Conservation (phyloP, 2,329 filamentous ascomycete species). For the Aspergillus niger region DNA sequence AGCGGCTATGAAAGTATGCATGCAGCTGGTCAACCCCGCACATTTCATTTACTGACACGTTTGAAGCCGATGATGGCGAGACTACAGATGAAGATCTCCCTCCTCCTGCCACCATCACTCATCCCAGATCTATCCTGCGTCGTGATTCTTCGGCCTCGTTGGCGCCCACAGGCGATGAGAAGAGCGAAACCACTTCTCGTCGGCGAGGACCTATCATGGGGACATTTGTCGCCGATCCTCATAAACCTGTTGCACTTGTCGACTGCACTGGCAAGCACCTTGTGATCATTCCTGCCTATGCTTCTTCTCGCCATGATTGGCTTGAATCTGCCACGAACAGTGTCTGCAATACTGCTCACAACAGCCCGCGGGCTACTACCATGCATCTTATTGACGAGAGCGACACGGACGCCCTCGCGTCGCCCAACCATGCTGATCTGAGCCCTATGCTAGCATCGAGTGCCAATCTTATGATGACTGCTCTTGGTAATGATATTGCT, state of each 20-base stretch:
- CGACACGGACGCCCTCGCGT: slow-evolving; percentile 46
- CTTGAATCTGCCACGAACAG: slow-evolving; percentile 46
- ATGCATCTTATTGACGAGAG: slow-evolving; percentile 47
- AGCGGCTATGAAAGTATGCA: slow-evolving; percentile 63
- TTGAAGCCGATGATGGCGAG: slow-evolving; percentile 60
- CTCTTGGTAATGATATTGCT: slow-evolving; percentile 57
- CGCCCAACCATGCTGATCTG: slow-evolving; percentile 39
- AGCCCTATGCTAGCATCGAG: slow-evolving; percentile 66
- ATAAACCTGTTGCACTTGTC: slow-evolving; percentile 51
- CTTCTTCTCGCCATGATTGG: slow-evolving; percentile 50
- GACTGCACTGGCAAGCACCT: slow-evolving; percentile 52
- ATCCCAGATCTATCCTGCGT: slow-evolving; percentile 53
- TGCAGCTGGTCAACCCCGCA: slow-evolving; percentile 25
- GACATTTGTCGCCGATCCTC: slow-evolving; percentile 50
- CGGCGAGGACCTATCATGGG: slow-evolving; percentile 51
- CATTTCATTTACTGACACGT: slow-evolving; percentile 47
- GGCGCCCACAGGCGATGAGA: slow-evolving; percentile 45
- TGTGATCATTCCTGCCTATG: slow-evolving; percentile 51
- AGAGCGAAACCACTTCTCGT: slow-evolving; percentile 34
- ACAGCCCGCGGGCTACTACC: slow-evolving; percentile 44
- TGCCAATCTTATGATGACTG: slow-evolving; percentile 77
- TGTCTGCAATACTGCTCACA: slow-evolving; percentile 44
- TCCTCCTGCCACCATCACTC: slow-evolving; percentile 50
- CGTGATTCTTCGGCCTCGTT: slow-evolving; percentile 50
- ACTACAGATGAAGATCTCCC: slow-evolving; percentile 62